Conservation (phyloP, 352 stramenopile species). For the Phytophthora rubi region DNA sequence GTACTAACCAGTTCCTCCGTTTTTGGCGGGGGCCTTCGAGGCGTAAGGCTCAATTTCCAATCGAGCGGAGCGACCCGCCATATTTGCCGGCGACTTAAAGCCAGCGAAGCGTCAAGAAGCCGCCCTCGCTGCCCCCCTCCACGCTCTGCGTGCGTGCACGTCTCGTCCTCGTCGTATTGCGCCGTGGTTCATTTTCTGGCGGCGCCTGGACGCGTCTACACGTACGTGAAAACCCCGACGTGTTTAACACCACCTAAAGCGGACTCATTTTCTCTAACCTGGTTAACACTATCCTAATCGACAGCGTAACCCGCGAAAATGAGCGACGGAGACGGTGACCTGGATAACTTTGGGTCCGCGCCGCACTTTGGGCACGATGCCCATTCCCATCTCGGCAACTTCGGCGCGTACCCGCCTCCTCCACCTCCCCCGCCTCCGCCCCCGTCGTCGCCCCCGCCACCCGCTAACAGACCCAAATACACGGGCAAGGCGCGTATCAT, state of each 20-base stretch:
- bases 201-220: not conserved
- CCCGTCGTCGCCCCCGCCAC: conserved; percentile 10
- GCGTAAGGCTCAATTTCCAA: conserved; percentile 30
- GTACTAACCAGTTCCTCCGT: conserved; percentile 15
- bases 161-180: not conserved
- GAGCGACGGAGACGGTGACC: conserved; percentile 41
- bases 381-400: not conserved
- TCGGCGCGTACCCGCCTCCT: conserved; percentile 7
- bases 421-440: conserved; percentile 18
- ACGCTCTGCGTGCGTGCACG: not conserved
- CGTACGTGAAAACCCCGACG: conserved; percentile 8
- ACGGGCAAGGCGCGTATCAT: conserved; percentile 47
- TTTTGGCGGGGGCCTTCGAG: conserved; percentile 18
- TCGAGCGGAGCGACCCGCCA: conserved; percentile 33
- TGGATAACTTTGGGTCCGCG: conserved; percentile 16
- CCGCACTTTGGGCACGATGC: conserved; percentile 12
- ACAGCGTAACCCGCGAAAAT: conserved; percentile 10
- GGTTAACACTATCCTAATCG: not conserved
- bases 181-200: conserved; percentile 4
- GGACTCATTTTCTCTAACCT: conserved; percentile 19
- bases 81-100: conserved; percentile 3
- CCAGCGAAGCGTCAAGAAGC: conserved; percentile 1
- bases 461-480: conserved; percentile 19
- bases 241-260: not conserved
- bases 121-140: not conserved